Evolutionary conservation across 2,329 filamentous ascomycete genomes (phyloP), one percentile per base, ranked within the genome.

Genomic region (Huntiella moniliformis): DNA sequence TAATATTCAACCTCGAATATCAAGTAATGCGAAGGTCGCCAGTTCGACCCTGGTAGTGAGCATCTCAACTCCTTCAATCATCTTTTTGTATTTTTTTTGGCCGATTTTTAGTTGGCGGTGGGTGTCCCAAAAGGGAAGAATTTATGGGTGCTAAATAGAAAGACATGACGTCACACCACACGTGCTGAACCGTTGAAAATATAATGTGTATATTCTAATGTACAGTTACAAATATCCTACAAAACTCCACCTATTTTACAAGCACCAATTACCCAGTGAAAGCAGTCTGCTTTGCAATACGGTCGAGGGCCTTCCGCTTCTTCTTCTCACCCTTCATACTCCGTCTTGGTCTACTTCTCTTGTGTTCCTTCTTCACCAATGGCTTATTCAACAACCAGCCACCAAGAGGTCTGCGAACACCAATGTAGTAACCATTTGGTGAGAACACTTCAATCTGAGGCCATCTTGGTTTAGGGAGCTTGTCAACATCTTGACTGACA

Each of bases 381-480:
- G 73, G 72, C 57, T 74, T 74, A 52, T 71, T 71, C 44, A 79
- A 58, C 49, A 78, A 49, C 72, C 77, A 86, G 5, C 75, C 82
- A 54, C 80, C 77, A 67, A 92, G 77, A 1, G 82, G 80, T 52
- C 58, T 59, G 33, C 84, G 67, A 7, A 65, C 63, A 1, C 70
- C 79, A 28, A 96, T 67, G 54, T 82, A 91, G 54, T 75, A 77
- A n/a, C 91, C 91, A 48, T 85, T 71, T 0, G 91, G 91, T 22
- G 73, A 82, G 56, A 81, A 95, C 0, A 96, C 75, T 53, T 96
- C 87, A 5, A 98, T 71, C 7, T 77, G 67, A 0, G 85, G 85
- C 66, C 75, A 77, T 46, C 36, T 40, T 7, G 48, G 44, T 32
- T 46, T 40, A 4, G 48, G 48, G 8, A 50, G 37, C 3, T 41